phyloP scores from a whole-genome alignment of 345 rosid genomes.

The Xanthoceras sorbifolium region DNA sequence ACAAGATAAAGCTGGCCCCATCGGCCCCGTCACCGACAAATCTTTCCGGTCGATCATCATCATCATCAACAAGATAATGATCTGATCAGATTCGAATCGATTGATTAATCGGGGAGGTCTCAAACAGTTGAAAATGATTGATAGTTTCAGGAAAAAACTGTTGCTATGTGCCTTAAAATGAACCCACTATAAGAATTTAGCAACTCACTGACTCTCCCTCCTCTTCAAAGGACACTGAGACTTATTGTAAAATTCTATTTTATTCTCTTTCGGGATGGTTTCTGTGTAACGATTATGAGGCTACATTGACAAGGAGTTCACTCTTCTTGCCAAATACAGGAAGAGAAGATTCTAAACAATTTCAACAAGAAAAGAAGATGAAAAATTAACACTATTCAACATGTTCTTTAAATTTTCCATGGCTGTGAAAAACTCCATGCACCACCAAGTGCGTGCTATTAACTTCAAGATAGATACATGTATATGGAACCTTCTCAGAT shows the following conservation, averaged over 20 bases:
- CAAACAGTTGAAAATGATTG: slow-evolving; percentile 13
- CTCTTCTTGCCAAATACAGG: background rate
- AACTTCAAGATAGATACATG: no score
- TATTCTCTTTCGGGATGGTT: background rate
- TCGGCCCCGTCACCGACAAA: slow-evolving; percentile 23
- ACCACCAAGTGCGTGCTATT: no score
- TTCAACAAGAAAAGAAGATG: background rate
- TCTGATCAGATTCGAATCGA: no score
- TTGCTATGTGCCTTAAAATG: slow-evolving; percentile 7
- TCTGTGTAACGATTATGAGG: slow-evolving; percentile 1
- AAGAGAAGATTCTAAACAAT: no score
- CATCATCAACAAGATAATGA: background rate
- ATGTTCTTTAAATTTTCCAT: background rate
- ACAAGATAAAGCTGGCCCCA: slow-evolving; percentile 4
- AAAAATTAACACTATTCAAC: background rate
- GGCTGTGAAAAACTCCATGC: no score
- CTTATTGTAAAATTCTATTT: slow-evolving; percentile 4
- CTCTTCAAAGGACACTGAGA: slow-evolving; percentile 21
- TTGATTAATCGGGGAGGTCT: background rate
- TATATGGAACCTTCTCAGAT: no score
- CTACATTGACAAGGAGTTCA: slow-evolving; percentile 6
- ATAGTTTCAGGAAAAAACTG: background rate
- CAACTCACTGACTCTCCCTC: slow-evolving; percentile 13
- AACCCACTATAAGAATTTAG: background rate
- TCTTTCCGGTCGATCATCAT: slow-evolving; percentile 5